A percentile compares a stretch with the other conserved stretches of the same genome.
Conservation (phyloP, 108 stramenopile genomes). For the Skeletonema potamos region DNA sequence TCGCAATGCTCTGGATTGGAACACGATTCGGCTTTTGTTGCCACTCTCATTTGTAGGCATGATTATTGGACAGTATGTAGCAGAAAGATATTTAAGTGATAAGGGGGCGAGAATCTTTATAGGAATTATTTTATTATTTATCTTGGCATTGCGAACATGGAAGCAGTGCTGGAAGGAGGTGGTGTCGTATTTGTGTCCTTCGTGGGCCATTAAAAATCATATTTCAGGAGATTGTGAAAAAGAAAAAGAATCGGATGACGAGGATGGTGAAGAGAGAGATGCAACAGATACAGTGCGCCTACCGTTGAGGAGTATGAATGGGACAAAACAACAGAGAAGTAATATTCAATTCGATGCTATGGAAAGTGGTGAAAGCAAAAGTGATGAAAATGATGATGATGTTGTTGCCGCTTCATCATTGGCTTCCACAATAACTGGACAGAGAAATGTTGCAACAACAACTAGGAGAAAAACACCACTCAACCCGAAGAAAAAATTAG, state of each 20-base stretch:
- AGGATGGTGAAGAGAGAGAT: neutral
- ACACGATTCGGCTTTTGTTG: conserved; percentile 39
- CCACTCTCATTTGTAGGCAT: conserved; percentile 51
- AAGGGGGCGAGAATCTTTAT: conserved; percentile 42
- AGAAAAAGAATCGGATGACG: conserved; percentile 28
- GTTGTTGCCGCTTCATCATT: neutral
- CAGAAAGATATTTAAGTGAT: conserved; percentile 44
- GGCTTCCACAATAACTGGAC: neutral
- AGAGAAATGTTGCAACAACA: neutral
- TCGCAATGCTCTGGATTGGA: conserved; percentile 30
- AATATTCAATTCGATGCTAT: neutral
- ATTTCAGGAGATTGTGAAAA: conserved; percentile 28
- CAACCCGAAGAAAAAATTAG: conserved; percentile 4
- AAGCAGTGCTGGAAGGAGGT: conserved; percentile 6
- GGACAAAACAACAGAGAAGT: neutral
- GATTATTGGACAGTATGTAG: conserved; percentile 34
- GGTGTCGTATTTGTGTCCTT: conserved; percentile 29
- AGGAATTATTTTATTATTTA: conserved; percentile 42
- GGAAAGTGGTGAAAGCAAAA: conserved; percentile 6
- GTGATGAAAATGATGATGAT: neutral
- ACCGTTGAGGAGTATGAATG: neutral
- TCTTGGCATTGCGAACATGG: conserved; percentile 43
- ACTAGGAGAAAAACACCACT: neutral
- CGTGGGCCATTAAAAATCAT: conserved; percentile 28
- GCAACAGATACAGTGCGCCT: neutral